These are phyloP conservation scores for Candida wancherniae DNA, from an alignment of 805 yeast species.

Conservation along the genomic window DNA sequence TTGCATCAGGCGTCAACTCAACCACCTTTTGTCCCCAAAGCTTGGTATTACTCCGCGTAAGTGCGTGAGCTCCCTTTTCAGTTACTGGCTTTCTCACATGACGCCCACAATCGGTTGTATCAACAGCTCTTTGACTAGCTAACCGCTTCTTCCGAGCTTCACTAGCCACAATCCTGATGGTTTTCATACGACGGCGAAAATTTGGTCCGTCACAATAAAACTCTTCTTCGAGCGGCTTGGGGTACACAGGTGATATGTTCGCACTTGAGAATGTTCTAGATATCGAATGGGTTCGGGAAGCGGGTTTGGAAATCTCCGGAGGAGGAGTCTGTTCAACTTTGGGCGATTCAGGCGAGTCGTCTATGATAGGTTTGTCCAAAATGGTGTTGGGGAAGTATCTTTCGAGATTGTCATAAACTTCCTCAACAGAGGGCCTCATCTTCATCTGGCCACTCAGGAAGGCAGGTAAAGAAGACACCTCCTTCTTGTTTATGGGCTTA, in stretches of 20 bases:
- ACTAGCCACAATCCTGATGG: conserved; percentile 87
- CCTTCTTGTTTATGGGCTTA: conserved; percentile 15
- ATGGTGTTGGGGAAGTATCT: conserved; percentile 89
- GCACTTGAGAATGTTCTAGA: conserved; percentile 43
- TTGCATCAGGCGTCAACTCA: conserved; percentile 76
- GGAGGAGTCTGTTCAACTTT: conserved; percentile 9
- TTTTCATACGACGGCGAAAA: conserved; percentile 66
- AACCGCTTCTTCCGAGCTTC: conserved; percentile 58
- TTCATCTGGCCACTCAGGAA: too few relatives aligned
- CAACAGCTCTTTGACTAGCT: conserved; percentile 20
- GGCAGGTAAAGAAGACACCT: too few relatives aligned
- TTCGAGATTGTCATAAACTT: conserved; percentile 86
- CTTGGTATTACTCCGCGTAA: conserved; percentile 79
- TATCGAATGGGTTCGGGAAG: conserved; percentile 20
- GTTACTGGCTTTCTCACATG: conserved; percentile 3
- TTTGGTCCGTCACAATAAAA: conserved; percentile 39
- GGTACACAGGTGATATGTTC: conserved; percentile 32
- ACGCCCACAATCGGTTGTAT: not conserved
- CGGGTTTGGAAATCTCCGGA: conserved; percentile 20
- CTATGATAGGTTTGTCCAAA: conserved; percentile 83
- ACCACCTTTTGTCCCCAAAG: conserved; percentile 96
- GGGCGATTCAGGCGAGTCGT: conserved; percentile 61
- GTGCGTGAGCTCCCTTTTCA: conserved; percentile 4
- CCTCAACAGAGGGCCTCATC: conserved; percentile 93
- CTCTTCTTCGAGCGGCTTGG: conserved; percentile 28